Evolutionary conservation across 1,284 basidiomycete species (phyloP).

Genomic region (Ustilago lituana): DNA sequence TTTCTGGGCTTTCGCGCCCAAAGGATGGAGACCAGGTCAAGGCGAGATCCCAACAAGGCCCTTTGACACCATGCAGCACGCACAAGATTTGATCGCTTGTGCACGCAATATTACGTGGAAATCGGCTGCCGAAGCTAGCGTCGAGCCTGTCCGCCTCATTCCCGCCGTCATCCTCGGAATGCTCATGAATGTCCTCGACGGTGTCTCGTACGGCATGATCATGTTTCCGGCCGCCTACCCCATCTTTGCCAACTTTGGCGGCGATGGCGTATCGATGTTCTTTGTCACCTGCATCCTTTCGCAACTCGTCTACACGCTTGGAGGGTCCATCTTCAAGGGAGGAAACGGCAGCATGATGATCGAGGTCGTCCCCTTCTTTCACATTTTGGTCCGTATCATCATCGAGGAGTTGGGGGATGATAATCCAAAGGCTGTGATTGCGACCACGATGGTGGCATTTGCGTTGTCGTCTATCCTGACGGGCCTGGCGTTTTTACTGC

Average conservation of each 20-base stretch:
- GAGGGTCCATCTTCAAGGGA: conserved; percentile 82
- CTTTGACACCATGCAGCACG: conserved; percentile 14
- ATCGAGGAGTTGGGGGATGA: conserved; percentile 78
- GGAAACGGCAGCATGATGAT: conserved; percentile 98
- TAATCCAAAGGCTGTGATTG: conserved; percentile 77
- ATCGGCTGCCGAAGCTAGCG: conserved; percentile 41
- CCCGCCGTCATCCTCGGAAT: conserved; percentile 88
- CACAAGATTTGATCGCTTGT: conserved; percentile 18
- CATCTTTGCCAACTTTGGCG: conserved; percentile 82
- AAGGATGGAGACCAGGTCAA: conserved; percentile 30
- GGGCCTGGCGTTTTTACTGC: conserved; percentile 70
- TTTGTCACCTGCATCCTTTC: conserved; percentile 74
- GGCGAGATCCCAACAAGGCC: conserved; percentile 16
- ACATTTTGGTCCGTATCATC: conserved; percentile 85
- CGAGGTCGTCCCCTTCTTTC: conserved; percentile 91
- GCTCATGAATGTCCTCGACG: conserved; percentile 90
- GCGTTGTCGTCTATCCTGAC: conserved; percentile 90
- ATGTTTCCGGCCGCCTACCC: conserved; percentile 81
- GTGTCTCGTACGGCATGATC: conserved; percentile 81
- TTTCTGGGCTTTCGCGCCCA: conserved; percentile 41
- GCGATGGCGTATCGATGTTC: conserved; percentile 86
- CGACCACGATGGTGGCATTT: conserved; percentile 90
- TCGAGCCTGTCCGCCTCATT: conserved; percentile 58
- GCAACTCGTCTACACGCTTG: conserved; percentile 83
- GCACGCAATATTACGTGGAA: conserved; percentile 47